Conservation (phyloP, 192 early-diverging fungal species). For the Coemansia sp. region DNA sequence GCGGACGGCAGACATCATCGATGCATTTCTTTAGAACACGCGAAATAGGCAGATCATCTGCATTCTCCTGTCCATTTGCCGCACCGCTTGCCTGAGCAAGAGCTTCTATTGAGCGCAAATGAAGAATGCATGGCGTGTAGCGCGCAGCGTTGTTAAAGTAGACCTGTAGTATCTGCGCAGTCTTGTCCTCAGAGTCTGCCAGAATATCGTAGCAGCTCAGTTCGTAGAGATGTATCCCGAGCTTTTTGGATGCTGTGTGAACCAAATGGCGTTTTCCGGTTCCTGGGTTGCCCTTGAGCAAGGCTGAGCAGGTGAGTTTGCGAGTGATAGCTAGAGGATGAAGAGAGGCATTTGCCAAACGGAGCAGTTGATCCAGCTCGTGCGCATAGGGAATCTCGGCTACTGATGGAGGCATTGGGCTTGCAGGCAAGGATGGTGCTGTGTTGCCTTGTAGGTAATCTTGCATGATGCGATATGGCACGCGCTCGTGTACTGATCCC, state of each 20-base stretch:
- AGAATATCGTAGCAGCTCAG: conserved; percentile 76
- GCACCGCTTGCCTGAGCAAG: conserved; percentile 54
- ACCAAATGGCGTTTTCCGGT: conserved; percentile 78
- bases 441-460: not conserved
- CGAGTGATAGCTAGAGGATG: conserved; percentile 70
- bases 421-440: no score
- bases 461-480: conserved; percentile 30
- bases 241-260: conserved; percentile 57
- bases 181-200: conserved; percentile 78
- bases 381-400: conserved; percentile 15
- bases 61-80: conserved; percentile 29
- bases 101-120: conserved; percentile 77
- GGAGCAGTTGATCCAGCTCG: conserved; percentile 40
- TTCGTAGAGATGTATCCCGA: conserved; percentile 77
- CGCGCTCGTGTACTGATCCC: conserved; percentile 23
- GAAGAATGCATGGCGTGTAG: conserved; percentile 77
- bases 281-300: conserved; percentile 78
- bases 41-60: conserved; percentile 41
- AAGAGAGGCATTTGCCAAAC: conserved; percentile 64
- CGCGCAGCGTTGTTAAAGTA: conserved; percentile 74
- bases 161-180: conserved; percentile 65
- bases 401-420: no score
- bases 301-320: conserved; percentile 63
- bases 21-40: conserved; percentile 40
- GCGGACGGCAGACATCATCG: conserved; percentile 13